These are phyloP conservation scores for Baudoinia panamericana DNA, from an alignment of 495 filamentous ascomycete species.

Conservation along the genomic window DNA sequence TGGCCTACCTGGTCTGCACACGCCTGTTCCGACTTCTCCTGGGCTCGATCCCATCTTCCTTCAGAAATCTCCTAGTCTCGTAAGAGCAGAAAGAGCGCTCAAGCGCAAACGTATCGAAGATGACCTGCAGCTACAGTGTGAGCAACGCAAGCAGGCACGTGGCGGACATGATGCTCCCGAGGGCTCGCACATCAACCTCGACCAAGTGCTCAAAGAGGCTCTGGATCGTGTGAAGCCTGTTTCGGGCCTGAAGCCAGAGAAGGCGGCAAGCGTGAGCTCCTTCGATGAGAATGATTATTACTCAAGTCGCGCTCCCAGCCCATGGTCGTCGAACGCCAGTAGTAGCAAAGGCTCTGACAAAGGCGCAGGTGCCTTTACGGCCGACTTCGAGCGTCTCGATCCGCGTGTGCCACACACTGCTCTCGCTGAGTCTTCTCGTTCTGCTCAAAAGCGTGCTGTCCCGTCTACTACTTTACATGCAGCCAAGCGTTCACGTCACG, in stretches of 20 bases:
- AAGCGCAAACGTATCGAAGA: conserved; percentile 72
- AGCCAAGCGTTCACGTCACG: no score
- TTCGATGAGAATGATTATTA: conserved; percentile 93
- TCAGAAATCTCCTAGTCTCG: conserved; percentile 70
- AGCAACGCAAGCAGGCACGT: conserved; percentile 45
- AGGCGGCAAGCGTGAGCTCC: conserved; percentile 51
- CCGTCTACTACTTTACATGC: no score
- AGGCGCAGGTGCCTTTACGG: conserved; percentile 16
- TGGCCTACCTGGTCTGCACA: conserved; percentile 16
- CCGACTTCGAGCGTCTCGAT: conserved; percentile 19
- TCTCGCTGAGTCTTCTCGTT: conserved; percentile 2
- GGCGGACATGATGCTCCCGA: conserved; percentile 39
- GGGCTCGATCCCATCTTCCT: conserved; percentile 67
- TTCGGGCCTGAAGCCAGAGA: conserved; percentile 37
- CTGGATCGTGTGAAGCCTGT: conserved; percentile 56
- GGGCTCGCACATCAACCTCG: conserved; percentile 64
- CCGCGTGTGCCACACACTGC: neutral
- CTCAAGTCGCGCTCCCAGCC: conserved; percentile 51
- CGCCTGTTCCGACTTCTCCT: no score
- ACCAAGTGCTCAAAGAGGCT: conserved; percentile 58
- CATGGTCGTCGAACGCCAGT: conserved; percentile 34
- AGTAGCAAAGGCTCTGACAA: conserved; percentile 18
- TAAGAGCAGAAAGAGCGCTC: conserved; percentile 67
- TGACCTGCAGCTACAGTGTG: conserved; percentile 57
- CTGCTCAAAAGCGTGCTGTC: conserved; percentile 4